A percentile compares a stretch with the other conserved stretches of the same genome.
These are phyloP conservation scores for Corylus avellana DNA, from an alignment of 306 rosid species.

Conservation along the genomic window DNA sequence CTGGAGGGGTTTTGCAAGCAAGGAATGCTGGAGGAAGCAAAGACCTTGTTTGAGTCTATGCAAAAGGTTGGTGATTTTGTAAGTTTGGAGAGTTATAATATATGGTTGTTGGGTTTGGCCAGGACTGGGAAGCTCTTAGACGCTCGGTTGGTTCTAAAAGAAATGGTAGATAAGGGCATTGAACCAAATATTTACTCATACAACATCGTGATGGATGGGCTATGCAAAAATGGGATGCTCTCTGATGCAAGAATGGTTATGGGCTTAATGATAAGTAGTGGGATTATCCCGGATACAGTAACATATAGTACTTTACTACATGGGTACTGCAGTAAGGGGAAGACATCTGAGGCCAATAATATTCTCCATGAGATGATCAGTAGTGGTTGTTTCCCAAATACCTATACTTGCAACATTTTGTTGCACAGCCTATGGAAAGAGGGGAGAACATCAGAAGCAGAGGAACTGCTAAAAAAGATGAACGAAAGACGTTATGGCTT, in stretches of 20 bases:
- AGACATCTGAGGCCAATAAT: conserved; percentile 66
- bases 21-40: conserved; percentile 79
- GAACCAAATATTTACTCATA: conserved; percentile 65
- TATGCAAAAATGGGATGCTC: conserved; percentile 69
- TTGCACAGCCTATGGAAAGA: conserved; percentile 90
- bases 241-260: conserved; percentile 69
- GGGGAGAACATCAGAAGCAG: conserved; percentile 77
- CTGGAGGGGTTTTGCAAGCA: conserved; percentile 73
- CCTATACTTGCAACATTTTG: conserved; percentile 79
- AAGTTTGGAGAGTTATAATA: conserved; percentile 66
- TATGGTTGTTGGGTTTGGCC: conserved; percentile 72
- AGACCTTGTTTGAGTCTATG: conserved; percentile 64
- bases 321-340: conserved; percentile 78
- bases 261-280: conserved; percentile 56
- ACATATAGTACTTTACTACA: conserved; percentile 72
- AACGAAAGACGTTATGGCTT: conserved; percentile 64
- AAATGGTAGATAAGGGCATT: conserved; percentile 61
- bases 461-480: conserved; percentile 77
- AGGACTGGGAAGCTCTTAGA: conserved; percentile 62
- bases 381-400: conserved; percentile 68
- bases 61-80: conserved; percentile 38
- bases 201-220: conserved; percentile 74
- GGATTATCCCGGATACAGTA: conserved; percentile 63
- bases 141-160: conserved; percentile 63
- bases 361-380: conserved; percentile 73